Conservation (phyloP, 176 grass and related monocot genomes). For the Oryza coarctata region DNA sequence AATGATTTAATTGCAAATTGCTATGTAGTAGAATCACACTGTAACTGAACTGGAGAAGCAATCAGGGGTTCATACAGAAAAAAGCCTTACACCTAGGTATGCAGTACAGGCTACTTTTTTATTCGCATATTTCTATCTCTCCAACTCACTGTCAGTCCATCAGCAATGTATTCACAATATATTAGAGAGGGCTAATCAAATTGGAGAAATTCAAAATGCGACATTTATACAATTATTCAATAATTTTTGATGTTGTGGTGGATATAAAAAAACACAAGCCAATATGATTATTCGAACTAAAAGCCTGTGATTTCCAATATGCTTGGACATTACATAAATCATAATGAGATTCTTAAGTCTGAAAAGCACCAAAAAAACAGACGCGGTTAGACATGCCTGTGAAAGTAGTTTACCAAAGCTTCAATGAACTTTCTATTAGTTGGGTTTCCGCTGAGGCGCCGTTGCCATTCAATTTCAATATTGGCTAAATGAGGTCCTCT, state of each 20-base stretch:
- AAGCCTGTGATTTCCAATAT: slow-evolving; percentile 14
- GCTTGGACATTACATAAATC: slow-evolving; percentile 17
- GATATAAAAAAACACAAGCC: neutral
- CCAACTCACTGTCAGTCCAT: neutral
- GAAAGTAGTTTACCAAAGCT: slow-evolving; percentile 72
- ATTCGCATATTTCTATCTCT: neutral
- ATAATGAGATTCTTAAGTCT: slow-evolving; percentile 1
- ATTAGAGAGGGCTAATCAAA: neutral
- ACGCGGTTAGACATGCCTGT: slow-evolving; percentile 54
- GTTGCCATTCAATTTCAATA: slow-evolving; percentile 85
- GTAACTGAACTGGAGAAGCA: too few relatives aligned
- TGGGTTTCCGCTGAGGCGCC: slow-evolving; percentile 48
- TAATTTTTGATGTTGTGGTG: neutral
- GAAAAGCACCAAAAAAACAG: slow-evolving; percentile 8
- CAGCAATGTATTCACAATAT: neutral
- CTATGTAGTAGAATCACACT: too few relatives aligned
- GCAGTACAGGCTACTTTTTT: too few relatives aligned
- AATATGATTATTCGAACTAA: neutral
- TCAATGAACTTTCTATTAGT: slow-evolving; percentile 64
- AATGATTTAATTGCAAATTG: too few relatives aligned
- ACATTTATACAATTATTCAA: neutral
- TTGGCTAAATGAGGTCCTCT: slow-evolving; percentile 84
- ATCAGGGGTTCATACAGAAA: too few relatives aligned
- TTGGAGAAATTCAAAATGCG: neutral
- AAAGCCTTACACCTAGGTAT: too few relatives aligned